Evolutionary conservation across 768 basidiomycete genomes (phyloP), one percentile per base, ranked within the genome.

Genomic region (Podaxis sp.): DNA sequence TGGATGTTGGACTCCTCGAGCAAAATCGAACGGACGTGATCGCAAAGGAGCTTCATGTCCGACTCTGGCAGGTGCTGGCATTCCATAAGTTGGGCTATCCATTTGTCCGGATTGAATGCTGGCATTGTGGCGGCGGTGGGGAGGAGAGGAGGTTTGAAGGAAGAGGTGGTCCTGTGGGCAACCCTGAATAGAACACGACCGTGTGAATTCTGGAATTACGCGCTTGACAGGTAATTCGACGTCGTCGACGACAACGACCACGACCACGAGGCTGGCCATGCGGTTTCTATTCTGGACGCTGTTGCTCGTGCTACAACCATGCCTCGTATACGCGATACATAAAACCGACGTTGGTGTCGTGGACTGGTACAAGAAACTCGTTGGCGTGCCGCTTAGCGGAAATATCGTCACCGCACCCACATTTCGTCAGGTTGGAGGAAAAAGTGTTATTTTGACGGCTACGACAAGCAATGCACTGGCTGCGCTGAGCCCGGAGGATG

Each of bases 1-100:
- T 98, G 95, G 61, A 99, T 96, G 73, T 99, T 99, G 60, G 91
- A 95, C 74, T 99, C 96, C 74, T 99, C 96, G 73, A 98, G 88
- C 40, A 97, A 84, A 53, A 96, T 89, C 53, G 88, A 84, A 56
- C 93, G 87, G 22, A 98, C 95, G 64, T 89, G 87, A 63, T 94
- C 86, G 80, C 96, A 99, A 54, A 99, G 87, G 48, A 88, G 79
- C 73, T 95, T 96, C 87, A 99, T 97, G 67, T 96, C 93, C 11
- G 85, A 73, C 77, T 99, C 97, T 15, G 92, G 85, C 56, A 99
- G 90, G 68, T 93, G 89, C 66, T 89, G 85, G 80, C 95, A 97
- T 67, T 84, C 76, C 78, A 88, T 88, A 64, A 99, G 88, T 69
- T 95, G 92, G 28, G 85, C 84, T 70, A 98, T 95, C 89, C 96